These are phyloP conservation scores for Alopecurus myosuroides DNA, from an alignment of 176 grass and related monocot genomes.

Conservation along the genomic window DNA sequence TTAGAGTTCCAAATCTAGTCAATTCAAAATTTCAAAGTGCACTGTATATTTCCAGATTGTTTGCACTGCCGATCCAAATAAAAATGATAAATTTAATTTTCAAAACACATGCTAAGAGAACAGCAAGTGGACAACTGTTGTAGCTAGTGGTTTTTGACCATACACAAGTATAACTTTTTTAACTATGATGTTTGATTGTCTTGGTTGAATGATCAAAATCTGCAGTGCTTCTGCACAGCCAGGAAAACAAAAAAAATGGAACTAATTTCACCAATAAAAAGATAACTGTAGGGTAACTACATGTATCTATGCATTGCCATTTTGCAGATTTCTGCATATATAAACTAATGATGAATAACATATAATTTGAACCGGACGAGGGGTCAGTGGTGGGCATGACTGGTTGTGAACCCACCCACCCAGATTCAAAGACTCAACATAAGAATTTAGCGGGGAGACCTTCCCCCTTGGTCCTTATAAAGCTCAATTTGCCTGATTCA, in stretches of 20 bases:
- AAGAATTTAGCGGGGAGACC: not conserved
- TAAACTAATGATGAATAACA: not conserved
- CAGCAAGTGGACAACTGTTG: not conserved
- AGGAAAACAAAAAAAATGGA: not conserved
- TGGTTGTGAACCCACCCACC: not conserved
- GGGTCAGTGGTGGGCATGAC: not conserved
- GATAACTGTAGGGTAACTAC: not conserved
- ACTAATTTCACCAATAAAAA: not conserved
- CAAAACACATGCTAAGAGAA: not conserved
- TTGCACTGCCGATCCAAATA: not conserved
- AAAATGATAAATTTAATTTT: not conserved
- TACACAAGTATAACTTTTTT: not conserved
- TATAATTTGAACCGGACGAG: not conserved
- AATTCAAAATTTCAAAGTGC: not conserved
- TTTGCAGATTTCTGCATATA: not conserved
- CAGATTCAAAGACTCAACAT: not conserved
- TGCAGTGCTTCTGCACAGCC: not conserved
- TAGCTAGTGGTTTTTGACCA: not conserved
- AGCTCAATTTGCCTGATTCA: not conserved
- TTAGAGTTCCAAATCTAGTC: not conserved
- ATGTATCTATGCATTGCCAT: not conserved
- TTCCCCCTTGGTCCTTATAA: not conserved
- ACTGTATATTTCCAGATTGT: not conserved
- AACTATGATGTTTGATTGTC: not conserved
- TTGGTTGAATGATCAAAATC: not conserved